Evolutionary conservation across 2,329 filamentous ascomycete genomes (phyloP).

Genomic region (Fusarium chaquense): DNA sequence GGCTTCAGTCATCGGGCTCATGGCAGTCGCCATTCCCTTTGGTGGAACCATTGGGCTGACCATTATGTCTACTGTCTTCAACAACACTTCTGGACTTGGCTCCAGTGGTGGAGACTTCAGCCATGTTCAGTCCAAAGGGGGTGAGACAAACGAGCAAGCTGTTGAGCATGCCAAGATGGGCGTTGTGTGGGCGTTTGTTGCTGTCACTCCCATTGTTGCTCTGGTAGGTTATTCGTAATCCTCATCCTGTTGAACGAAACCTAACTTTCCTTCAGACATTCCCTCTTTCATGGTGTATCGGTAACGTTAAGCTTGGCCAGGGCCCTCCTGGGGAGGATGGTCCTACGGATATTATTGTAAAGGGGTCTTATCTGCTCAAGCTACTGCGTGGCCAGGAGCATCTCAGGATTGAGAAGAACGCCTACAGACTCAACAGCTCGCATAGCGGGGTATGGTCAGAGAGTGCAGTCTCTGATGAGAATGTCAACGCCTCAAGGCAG

Average conservation of each 20-base stretch:
- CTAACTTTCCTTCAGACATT: conserved; percentile 43
- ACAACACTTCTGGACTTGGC: conserved; percentile 61
- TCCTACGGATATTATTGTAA: conserved; percentile 46
- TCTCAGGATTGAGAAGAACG: conserved; percentile 29
- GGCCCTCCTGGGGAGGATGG: conserved; percentile 45
- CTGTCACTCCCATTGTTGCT: conserved; percentile 69
- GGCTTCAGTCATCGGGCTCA: conserved; percentile 69
- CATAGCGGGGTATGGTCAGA: conserved; percentile 15
- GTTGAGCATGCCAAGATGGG: conserved; percentile 58
- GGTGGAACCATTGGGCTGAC: conserved; percentile 74
- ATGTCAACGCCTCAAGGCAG: conserved; percentile 3
- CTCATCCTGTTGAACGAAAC: neutral
- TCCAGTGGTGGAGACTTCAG: conserved; percentile 44
- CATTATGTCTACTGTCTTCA: conserved; percentile 77
- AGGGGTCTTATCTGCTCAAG: conserved; percentile 50
- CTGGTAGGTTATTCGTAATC: conserved; percentile 47
- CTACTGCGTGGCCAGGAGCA: conserved; percentile 39
- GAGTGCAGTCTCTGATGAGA: conserved; percentile 5
- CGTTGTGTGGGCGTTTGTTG: conserved; percentile 74
- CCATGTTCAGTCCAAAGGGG: conserved; percentile 33
- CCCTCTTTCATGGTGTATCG: conserved; percentile 47
- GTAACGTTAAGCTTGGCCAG: conserved; percentile 50
- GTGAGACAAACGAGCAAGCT: conserved; percentile 21
- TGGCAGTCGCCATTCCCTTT: conserved; percentile 70
- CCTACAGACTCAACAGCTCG: conserved; percentile 32